Base-by-base conservation (phyloP, 2,329 filamentous ascomycete genomes). In the Volutella citrinella region DNA sequence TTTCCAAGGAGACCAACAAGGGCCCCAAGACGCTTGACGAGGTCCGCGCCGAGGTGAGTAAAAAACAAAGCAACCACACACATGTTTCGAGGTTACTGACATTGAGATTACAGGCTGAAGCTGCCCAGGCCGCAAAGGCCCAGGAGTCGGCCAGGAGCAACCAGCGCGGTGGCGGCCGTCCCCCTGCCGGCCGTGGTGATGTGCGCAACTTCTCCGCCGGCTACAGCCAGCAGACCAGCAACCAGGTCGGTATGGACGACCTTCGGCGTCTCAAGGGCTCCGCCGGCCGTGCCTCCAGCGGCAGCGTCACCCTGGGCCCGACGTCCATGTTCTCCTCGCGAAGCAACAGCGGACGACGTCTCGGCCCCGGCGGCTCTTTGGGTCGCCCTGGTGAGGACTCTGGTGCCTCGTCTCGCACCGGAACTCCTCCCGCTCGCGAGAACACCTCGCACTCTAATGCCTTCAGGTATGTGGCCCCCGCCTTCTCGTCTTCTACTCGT, bases 1-100 rank as follows among this genome's bases (percentile, higher is more conserved):
- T 76, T 42, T 89, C 87, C 37, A 96, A 95, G 74, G 88, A 95
- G 59, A 69, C 72, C 34, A 85, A 90, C 67, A 97, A 97, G 73
- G 93, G 93, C 22, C 93, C 93, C 39, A 96, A 96, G 81, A 98
- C 93, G 8, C 84, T 98, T 33, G 81, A 89, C 5, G 87, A 97
- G 67, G 87, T 98, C 49, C 87, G 89, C 59, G 84, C 82, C 49
- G 84, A 88, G 66, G 80, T 82, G 68, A 55, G 73, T 64, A 28
- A 11, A 14, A 15, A 15, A 9, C 10, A n/a, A 10, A 17, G 24
- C 19, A 3, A 7, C 16, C n/a, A n/a, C n/a, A n/a, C n/a, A n/a
- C n/a, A n/a, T n/a, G n/a, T n/a, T n/a, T n/a, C n/a, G n/a, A n/a
- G n/a, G n/a, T n/a, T n/a, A n/a, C n/a, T n/a, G n/a, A n/a, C n/a